These are phyloP conservation scores for Miamiensis avidus DNA, from an alignment of 169 alveolate genomes.

Conservation along the genomic window DNA sequence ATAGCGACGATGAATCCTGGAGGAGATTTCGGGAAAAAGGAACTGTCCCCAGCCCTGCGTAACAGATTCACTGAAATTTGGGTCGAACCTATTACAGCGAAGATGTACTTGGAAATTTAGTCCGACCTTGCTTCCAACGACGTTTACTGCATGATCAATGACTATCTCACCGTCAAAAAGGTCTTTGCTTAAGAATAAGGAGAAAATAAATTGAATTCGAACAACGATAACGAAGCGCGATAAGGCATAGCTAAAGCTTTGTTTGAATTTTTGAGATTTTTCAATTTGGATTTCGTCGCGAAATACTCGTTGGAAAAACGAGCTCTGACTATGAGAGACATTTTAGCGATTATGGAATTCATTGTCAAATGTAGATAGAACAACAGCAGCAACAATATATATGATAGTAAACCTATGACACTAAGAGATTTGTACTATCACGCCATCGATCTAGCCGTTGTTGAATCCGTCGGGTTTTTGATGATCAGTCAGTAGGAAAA, in stretches of 20 bases:
- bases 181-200: no score
- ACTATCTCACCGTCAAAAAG: slow-evolving; percentile 11
- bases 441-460: slow-evolving; percentile 12
- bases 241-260: slow-evolving; percentile 16
- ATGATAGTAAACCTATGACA: neutral
- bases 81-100: slow-evolving; percentile 68
- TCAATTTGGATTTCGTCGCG: slow-evolving; percentile 28
- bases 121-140: slow-evolving; percentile 2
- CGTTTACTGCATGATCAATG: slow-evolving; percentile 30
- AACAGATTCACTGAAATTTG: slow-evolving; percentile 98
- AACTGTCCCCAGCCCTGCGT: slow-evolving; percentile 98
- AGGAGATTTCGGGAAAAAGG: slow-evolving; percentile 99
- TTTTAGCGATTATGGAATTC: slow-evolving; percentile 43
- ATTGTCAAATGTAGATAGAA: slow-evolving; percentile 1
- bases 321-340: slow-evolving; percentile 54
- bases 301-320: slow-evolving; percentile 39
- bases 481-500: neutral
- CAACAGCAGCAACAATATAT: neutral
- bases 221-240: neutral
- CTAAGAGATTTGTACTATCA: slow-evolving; percentile 1
- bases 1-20: slow-evolving; percentile 99
- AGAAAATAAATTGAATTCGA: no score
- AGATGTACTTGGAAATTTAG: neutral
- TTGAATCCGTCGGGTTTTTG: slow-evolving; percentile 13
- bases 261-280: slow-evolving; percentile 38